Base-by-base conservation (phyloP, 495 filamentous ascomycete species). In the Penicillium chermesinum region DNA sequence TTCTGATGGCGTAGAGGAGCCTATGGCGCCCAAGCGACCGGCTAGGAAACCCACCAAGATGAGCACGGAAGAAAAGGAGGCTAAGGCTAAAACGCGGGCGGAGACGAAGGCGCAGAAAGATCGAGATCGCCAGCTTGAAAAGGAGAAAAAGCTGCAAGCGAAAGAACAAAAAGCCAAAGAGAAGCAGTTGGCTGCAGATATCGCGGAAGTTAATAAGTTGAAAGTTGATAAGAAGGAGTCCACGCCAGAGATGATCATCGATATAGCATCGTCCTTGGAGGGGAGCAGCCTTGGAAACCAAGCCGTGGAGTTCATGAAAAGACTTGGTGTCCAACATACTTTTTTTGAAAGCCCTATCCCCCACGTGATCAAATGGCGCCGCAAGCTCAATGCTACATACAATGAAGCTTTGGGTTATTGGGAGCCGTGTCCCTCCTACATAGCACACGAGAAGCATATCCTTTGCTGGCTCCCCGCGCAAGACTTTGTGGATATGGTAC, bases 231-330 rank as follows among this genome's bases (percentile, higher is more conserved):
- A 86, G 67, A 93, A 89, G 55, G 74, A 83, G 13, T 84, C 87
- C 0, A 78, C 78, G 0, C 78, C 76, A 1, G 88, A 95, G 65
- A 93, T 95, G 87, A 86, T 95, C n/a, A 73, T 89, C 3, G 85
- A 90, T 63, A 69, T 95, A 16, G 77, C 87, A 1, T 65, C 57
- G 7, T 72, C 72, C 8, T 62, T 93, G 7, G 63, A 73, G 12
- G 70, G 62, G 12, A 64, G 61, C 6, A 73, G 63, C 22, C 60
- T 83, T 18, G 74, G 67, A 4, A 72, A 66, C 16, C 78, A 81
- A 43, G 62, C 75, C 8, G 46, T 69, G 7, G 69, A 77, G 38
- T 76, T 82, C 44, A 75, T 86, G 48, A 61, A 72, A 12, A 74
- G 78, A 6, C 62, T 88, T 5, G 75, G 79, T 17, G 78, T 79